Conservation (phyloP, 495 filamentous ascomycete species). For the Hypoxylon crocopeplum region DNA sequence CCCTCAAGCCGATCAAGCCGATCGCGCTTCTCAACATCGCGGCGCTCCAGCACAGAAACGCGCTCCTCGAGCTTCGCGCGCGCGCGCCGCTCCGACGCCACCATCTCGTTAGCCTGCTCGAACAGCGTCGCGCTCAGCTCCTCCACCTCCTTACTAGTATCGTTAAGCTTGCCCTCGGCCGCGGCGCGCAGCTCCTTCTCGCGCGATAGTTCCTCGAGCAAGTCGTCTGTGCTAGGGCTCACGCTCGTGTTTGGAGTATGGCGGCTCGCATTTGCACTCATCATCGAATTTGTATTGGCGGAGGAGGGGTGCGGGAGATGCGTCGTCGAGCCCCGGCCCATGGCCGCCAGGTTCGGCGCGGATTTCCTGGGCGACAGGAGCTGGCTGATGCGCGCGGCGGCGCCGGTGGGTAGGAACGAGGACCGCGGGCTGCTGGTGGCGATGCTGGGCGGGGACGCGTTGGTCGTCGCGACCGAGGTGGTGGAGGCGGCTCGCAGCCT, state of each 20-base stretch:
- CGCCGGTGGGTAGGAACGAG: slow-evolving; percentile 51
- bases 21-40: slow-evolving; percentile 74
- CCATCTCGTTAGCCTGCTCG: slow-evolving; percentile 97
- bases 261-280: too few relatives aligned
- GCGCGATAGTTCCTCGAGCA: slow-evolving; percentile 71
- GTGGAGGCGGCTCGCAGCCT: slow-evolving; percentile 59
- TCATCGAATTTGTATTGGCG: too few relatives aligned
- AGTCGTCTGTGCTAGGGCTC: slow-evolving; percentile 55
- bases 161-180: slow-evolving; percentile 75
- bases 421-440: slow-evolving; percentile 41
- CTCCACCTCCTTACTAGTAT: slow-evolving; percentile 82
- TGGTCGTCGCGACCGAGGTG: slow-evolving; percentile 41
- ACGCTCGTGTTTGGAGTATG: neutral
- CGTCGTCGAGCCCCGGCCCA: slow-evolving; percentile 30
- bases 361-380: slow-evolving; percentile 69
- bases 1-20: slow-evolving; percentile 77
- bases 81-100: slow-evolving; percentile 83
- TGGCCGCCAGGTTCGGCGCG: slow-evolving; percentile 32
- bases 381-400: slow-evolving; percentile 65
- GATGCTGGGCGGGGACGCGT: slow-evolving; percentile 35
- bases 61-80: slow-evolving; percentile 80
- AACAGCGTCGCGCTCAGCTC: slow-evolving; percentile 88
- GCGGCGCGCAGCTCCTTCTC: slow-evolving; percentile 74
- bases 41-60: slow-evolving; percentile 69
- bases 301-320: slow-evolving; percentile 26